Evolutionary conservation across 73 alveolate genomes (phyloP), one percentile per base, ranked within the genome.

Genomic region (Stentor coeruleus): DNA sequence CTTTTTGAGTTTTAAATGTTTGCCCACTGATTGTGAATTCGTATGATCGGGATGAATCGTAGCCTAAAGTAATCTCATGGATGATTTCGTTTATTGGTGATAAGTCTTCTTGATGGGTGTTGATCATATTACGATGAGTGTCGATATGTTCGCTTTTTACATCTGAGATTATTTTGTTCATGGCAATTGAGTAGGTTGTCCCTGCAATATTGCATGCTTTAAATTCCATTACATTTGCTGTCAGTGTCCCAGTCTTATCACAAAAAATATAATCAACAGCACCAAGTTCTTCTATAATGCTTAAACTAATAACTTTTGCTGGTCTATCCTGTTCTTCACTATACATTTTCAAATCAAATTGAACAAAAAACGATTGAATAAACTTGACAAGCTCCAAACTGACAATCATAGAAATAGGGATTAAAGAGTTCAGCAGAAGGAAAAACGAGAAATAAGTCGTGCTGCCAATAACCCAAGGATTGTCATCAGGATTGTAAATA

Each of bases 371-470:
- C 15, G 98, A 96, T 80, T 94, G 96, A 0, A 95, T 85, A 28
- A 96, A 93, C 91, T 97, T 97, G 40, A 96, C 98, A 55, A 97
- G 77, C 84, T 97, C 99, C 26, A 97, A 87, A 30, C 98, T 87
- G 30, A 97, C 95, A 3, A 96, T 89, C 72, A 97, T 91, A 38
- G 99, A 96, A 38, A 97, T 97, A 4, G 99, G 99, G 20, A 97
- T 94, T 91, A 97, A 76, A 33, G 99, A 95, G 87, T 97, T 97
- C 77, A 96, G 82, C 49, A 97, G 93, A 30, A 96, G 86, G 82
- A 97, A 88, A 91, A 94, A 97, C 2, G 99, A 88, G 79, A 97
- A 93, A 90, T 94, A 97, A 38, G 95, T 87, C 55, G 96, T 59
- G 31, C 88, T 74, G n/a, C 94, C 89, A 57, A 89, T 92, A 6